Evolutionary conservation across 78 protist genomes (phyloP).

Genomic region (Acrasis kona): DNA sequence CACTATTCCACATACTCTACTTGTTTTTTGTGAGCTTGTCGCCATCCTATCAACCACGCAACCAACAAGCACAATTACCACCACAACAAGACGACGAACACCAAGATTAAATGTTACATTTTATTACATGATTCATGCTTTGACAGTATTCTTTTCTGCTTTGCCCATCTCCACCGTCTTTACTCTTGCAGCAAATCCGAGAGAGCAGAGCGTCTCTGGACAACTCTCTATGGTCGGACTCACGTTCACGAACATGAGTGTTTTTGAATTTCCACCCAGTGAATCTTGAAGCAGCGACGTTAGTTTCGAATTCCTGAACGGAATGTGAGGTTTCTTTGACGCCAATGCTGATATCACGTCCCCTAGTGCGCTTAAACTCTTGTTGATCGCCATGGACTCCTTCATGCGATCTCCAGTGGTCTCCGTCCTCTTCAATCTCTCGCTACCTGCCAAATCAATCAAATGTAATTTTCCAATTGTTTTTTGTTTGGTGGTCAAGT

Average conservation of each 20-base stretch:
- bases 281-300: slow-evolving; percentile 81
- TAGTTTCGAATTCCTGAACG: slow-evolving; percentile 79
- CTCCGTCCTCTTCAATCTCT: slow-evolving; percentile 6
- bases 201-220: no score
- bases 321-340: slow-evolving; percentile 35
- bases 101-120: no score
- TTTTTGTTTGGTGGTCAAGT: slow-evolving; percentile 23
- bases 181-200: no score
- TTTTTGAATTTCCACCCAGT: slow-evolving; percentile 79
- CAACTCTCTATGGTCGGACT: no score
- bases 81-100: no score
- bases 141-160: no score
- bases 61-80: no score
- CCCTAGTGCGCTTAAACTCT: slow-evolving; percentile 16
- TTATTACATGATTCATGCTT: no score
- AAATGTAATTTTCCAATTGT: slow-evolving; percentile 19
- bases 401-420: slow-evolving; percentile 17
- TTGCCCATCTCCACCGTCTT: no score
- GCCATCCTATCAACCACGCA: no score
- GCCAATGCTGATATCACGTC: slow-evolving; percentile 42
- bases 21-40: no score
- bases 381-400: slow-evolving; percentile 38
- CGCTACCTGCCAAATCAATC: slow-evolving; percentile 3
- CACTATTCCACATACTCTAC: no score
- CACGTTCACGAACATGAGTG: slow-evolving; percentile 83